A percentile compares a stretch with the other conserved stretches of the same genome.
These are phyloP conservation scores for Termitomyces sp. DNA, from an alignment of 768 basidiomycete genomes.

Conservation along the genomic window DNA sequence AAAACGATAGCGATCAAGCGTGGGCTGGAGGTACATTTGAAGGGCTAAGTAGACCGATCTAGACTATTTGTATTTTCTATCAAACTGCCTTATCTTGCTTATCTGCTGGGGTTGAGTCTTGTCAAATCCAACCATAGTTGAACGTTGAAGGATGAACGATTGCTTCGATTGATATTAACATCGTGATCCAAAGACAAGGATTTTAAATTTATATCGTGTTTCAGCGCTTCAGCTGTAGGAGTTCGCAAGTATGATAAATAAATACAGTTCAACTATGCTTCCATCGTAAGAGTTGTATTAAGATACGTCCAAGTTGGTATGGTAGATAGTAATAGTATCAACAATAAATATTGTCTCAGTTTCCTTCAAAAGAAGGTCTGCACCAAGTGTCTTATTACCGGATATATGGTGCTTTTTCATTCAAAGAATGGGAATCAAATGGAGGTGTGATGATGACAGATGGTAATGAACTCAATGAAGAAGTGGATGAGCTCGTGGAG, in stretches of 20 bases:
- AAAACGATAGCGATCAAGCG: constrained; percentile 13
- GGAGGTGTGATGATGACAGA: constrained; percentile 18
- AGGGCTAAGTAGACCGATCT: constrained; percentile 1
- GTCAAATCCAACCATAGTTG: no score
- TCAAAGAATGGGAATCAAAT: constrained; percentile 17
- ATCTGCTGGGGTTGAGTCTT: no score
- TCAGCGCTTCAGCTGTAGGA: neutral
- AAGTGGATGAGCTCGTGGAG: constrained; percentile 28
- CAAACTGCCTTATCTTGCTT: no score
- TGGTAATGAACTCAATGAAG: constrained; percentile 25
- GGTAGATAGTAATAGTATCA: neutral
- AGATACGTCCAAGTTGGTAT: neutral
- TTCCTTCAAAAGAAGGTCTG: neutral
- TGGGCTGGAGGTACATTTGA: constrained; percentile 12
- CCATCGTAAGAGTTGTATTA: neutral
- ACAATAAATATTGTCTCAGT: neutral
- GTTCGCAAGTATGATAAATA: neutral
- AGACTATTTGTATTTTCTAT: neutral
- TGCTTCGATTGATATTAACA: no score
- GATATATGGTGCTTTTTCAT: constrained; percentile 14
- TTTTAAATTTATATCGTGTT: neutral
- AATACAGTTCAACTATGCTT: neutral
- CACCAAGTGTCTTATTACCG: neutral
- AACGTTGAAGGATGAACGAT: no score
- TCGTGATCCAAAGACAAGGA: neutral